These are phyloP conservation scores for Calonectria multiphialidica DNA, from an alignment of 2,329 filamentous ascomycete genomes.

Conservation along the genomic window DNA sequence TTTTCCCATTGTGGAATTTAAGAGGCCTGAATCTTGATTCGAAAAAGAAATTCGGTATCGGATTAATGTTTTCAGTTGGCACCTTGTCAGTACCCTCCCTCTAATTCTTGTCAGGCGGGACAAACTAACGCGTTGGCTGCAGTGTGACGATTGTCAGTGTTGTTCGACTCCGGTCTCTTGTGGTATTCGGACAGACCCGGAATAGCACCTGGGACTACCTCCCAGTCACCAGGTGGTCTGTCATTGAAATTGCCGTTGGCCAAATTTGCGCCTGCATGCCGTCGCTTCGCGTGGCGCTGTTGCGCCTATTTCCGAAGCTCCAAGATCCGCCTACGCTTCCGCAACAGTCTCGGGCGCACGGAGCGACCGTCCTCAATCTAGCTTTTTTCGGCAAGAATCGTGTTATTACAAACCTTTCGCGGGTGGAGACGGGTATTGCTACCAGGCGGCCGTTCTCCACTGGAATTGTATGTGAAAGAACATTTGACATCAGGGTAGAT, in stretches of 20 bases:
- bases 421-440: neutral
- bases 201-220: neutral
- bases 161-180: neutral
- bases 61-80: conserved; percentile 52
- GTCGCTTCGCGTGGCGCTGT: neutral
- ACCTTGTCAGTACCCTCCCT: neutral
- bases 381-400: neutral
- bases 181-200: neutral
- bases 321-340: neutral
- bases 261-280: neutral
- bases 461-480: neutral
- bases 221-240: neutral
- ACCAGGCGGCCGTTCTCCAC: neutral
- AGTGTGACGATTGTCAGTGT: neutral
- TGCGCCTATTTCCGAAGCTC: neutral
- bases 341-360: neutral
- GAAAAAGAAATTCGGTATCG: conserved; percentile 55
- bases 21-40: conserved; percentile 49
- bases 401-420: neutral
- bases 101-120: neutral
- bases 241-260: neutral
- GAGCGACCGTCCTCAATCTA: neutral
- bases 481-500: neutral
- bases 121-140: neutral
- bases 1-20: conserved; percentile 43